These are phyloP conservation scores for Fusarium clavum DNA, from an alignment of 2,329 filamentous ascomycete genomes.

Conservation along the genomic window DNA sequence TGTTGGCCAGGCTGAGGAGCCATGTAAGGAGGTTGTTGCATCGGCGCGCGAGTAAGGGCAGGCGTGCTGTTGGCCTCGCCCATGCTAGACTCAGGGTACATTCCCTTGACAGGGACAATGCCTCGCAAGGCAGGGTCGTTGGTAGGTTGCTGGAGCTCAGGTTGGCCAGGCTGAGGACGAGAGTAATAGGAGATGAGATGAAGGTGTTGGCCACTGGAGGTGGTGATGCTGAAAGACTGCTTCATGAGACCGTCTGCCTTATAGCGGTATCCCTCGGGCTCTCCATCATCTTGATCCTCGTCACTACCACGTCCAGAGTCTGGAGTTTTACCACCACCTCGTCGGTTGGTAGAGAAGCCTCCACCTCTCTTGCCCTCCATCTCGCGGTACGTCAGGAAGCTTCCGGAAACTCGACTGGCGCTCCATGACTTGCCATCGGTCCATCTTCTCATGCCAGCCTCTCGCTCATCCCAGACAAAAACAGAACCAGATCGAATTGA, in stretches of 20 bases:
- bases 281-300: slow-evolving; percentile 85
- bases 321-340: slow-evolving; percentile 78
- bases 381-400: slow-evolving; percentile 96
- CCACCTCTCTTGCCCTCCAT: slow-evolving; percentile 98
- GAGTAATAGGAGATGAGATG: slow-evolving; percentile 98
- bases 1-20: slow-evolving; percentile 51
- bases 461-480: slow-evolving; percentile 99
- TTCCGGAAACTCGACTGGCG: slow-evolving; percentile 94
- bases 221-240: slow-evolving; percentile 99
- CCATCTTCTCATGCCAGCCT: slow-evolving; percentile 98
- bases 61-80: slow-evolving; percentile 85
- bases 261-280: slow-evolving; percentile 92
- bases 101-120: slow-evolving; percentile 89
- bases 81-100: slow-evolving; percentile 96
- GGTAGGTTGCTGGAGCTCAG: slow-evolving; percentile 83
- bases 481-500: slow-evolving; percentile 96
- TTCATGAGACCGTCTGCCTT: slow-evolving; percentile 99
- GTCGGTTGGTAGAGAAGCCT: slow-evolving; percentile 70
- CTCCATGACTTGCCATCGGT: slow-evolving; percentile 99
- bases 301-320: slow-evolving; percentile 85
- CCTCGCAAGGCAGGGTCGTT: slow-evolving; percentile 82
- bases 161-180: slow-evolving; percentile 77
- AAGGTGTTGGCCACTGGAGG: slow-evolving; percentile 86
- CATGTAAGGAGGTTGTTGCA: slow-evolving; percentile 61
- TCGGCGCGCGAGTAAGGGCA: slow-evolving; percentile 80